Percentiles rank a stretch among this genome's conserved stretches.
phyloP scores from a whole-genome alignment of 2,329 filamentous ascomycete species.

The Xylaria sp. region DNA sequence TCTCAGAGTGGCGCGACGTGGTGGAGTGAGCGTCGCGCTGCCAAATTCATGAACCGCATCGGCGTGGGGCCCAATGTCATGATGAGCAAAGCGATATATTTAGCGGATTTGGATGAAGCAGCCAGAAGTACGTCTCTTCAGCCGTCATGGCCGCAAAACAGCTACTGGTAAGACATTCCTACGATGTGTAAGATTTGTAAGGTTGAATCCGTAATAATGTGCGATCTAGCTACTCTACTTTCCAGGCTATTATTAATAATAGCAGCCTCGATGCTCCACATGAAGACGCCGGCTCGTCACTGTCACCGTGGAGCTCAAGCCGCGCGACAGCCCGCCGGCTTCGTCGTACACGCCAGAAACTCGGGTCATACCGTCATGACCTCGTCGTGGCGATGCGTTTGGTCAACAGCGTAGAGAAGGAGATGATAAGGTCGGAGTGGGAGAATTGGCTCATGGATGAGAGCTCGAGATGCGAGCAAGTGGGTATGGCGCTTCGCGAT shows the following conservation, averaged over 20 bases:
- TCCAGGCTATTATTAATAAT: slow-evolving; percentile 67
- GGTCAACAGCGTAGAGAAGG: slow-evolving; percentile 87
- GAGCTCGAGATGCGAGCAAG: slow-evolving; percentile 76
- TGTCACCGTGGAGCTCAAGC: slow-evolving; percentile 60
- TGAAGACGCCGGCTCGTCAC: slow-evolving; percentile 61
- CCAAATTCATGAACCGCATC: slow-evolving; percentile 81
- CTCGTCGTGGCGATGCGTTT: slow-evolving; percentile 89
- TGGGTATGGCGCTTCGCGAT: slow-evolving; percentile 57
- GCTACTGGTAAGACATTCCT: slow-evolving; percentile 59
- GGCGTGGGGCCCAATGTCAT: slow-evolving; percentile 81
- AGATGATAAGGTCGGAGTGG: slow-evolving; percentile 89
- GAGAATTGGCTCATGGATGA: slow-evolving; percentile 92
- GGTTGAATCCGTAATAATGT: slow-evolving; percentile 22
- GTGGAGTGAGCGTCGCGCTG: slow-evolving; percentile 86
- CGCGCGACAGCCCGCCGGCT: slow-evolving; percentile 72
- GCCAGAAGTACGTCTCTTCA: slow-evolving; percentile 52
- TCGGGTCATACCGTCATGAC: slow-evolving; percentile 88
- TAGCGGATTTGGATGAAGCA: slow-evolving; percentile 80
- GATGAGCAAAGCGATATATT: slow-evolving; percentile 87
- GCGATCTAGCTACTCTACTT: slow-evolving; percentile 66
- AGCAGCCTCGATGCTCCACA: slow-evolving; percentile 68
- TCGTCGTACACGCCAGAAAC: slow-evolving; percentile 80
- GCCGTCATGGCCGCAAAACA: slow-evolving; percentile 56
- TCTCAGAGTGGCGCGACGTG: slow-evolving; percentile 79
- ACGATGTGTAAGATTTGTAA: not conserved